phyloP scores from a whole-genome alignment of 148 eudicot genomes.

The Salicornia ramosissima region DNA sequence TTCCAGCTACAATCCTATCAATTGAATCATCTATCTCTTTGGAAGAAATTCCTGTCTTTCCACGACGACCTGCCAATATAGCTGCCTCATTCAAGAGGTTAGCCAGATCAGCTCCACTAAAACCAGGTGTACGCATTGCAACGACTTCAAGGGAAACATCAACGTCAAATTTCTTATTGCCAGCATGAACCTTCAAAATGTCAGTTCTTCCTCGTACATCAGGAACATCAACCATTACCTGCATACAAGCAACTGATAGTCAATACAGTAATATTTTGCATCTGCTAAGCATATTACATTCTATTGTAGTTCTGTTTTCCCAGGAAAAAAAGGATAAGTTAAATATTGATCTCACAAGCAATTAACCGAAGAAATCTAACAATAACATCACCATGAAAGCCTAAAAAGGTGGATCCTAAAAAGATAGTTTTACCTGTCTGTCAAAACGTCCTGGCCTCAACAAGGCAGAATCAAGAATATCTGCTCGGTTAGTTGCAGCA shows the following conservation, averaged over 20 bases:
- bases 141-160: constrained; percentile 93
- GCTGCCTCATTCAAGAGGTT: constrained; percentile 98
- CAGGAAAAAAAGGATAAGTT: neutral
- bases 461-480: constrained; percentile 94
- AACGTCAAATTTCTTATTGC: constrained; percentile 79
- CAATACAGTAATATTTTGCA: neutral
- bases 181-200: constrained; percentile 86
- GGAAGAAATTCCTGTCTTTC: constrained; percentile 78
- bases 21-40: constrained; percentile 97
- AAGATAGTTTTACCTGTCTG: constrained; percentile 58
- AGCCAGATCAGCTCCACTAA: constrained; percentile 98
- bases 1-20: constrained; percentile 98
- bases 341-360: neutral
- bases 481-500: constrained; percentile 98
- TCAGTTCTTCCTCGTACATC: constrained; percentile 94
- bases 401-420: neutral
- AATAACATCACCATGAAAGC: neutral
- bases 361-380: neutral
- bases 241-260: constrained; percentile 12
- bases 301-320: neutral
- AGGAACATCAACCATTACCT: constrained; percentile 96
- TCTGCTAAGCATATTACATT: neutral
- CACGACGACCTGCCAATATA: constrained; percentile 94
- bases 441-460: constrained; percentile 97
- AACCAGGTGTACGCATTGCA: constrained; percentile 99